Conservation (phyloP, 768 basidiomycete species). For the Pulveroboletus sp. region DNA sequence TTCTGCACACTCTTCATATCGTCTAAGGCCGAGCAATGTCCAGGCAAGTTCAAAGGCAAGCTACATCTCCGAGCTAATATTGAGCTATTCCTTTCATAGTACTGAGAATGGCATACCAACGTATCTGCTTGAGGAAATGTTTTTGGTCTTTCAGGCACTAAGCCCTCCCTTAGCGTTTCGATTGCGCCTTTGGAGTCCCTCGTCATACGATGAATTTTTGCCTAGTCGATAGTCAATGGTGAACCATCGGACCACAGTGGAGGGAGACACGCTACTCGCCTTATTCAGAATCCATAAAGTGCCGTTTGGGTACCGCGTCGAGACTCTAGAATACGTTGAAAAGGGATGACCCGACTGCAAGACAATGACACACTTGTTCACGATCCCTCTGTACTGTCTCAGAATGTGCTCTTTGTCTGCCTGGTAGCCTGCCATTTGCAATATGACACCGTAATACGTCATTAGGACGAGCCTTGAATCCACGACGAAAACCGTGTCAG, state of each 20-base stretch:
- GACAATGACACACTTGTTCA: constrained; percentile 48
- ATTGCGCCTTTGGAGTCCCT: constrained; percentile 64
- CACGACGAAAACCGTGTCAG: constrained; percentile 1
- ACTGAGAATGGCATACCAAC: constrained; percentile 37
- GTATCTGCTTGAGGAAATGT: constrained; percentile 71
- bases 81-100: background rate
- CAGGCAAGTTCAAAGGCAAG: constrained; percentile 76
- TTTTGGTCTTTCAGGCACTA: constrained; percentile 46
- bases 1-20: constrained; percentile 65
- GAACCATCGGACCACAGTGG: background rate
- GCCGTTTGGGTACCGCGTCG: constrained; percentile 57
- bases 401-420: constrained; percentile 65
- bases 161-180: constrained; percentile 50
- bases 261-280: constrained; percentile 30
- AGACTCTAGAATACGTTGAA: constrained; percentile 36
- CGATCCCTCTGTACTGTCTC: constrained; percentile 56
- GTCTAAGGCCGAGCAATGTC: constrained; percentile 59
- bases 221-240: constrained; percentile 35
- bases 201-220: constrained; percentile 72
- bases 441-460: constrained; percentile 72
- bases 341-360: background rate
- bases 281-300: constrained; percentile 72
- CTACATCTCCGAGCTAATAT: constrained; percentile 29
- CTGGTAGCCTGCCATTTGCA: constrained; percentile 70
- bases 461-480: constrained; percentile 61